Percentiles rank a stretch among this genome's conserved stretches.
Evolutionary conservation across 2,329 filamentous ascomycete species (phyloP).

Genomic region (Aspergillus fructus): DNA sequence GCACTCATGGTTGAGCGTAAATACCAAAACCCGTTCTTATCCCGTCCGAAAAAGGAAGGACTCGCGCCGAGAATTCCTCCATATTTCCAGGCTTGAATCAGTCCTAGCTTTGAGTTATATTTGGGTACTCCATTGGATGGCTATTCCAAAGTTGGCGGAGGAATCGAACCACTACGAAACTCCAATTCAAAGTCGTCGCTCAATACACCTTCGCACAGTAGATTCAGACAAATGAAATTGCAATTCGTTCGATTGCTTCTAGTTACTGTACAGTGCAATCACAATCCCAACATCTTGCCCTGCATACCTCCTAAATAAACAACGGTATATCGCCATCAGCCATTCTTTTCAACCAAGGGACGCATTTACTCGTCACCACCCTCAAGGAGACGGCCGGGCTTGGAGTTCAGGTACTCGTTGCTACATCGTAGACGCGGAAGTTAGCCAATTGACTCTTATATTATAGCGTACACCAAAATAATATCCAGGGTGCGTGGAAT

Average conservation of each 20-base stretch:
- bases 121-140: not conserved
- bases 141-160: not conserved
- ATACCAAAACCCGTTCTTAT: not conserved
- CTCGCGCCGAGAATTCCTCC: conserved; percentile 6
- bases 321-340: not conserved
- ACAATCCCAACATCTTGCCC: conserved; percentile 22
- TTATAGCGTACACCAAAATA: not conserved
- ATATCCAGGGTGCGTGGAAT: not conserved
- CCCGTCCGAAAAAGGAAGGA: conserved; percentile 13
- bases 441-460: not conserved
- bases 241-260: conserved; percentile 35
- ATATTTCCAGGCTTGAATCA: not conserved
- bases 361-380: conserved; percentile 34
- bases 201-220: not conserved
- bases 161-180: not conserved
- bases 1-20: not conserved
- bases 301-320: conserved; percentile 8
- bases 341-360: conserved; percentile 5
- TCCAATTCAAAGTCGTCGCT: not conserved
- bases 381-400: conserved; percentile 44
- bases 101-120: not conserved
- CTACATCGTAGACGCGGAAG: conserved; percentile 24
- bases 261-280: conserved; percentile 44
- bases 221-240: conserved; percentile 13
- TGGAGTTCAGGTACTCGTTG: conserved; percentile 53